phyloP scores from a whole-genome alignment of 225 moss, liverwort and hornwort species.

The Polytrichum commune region DNA sequence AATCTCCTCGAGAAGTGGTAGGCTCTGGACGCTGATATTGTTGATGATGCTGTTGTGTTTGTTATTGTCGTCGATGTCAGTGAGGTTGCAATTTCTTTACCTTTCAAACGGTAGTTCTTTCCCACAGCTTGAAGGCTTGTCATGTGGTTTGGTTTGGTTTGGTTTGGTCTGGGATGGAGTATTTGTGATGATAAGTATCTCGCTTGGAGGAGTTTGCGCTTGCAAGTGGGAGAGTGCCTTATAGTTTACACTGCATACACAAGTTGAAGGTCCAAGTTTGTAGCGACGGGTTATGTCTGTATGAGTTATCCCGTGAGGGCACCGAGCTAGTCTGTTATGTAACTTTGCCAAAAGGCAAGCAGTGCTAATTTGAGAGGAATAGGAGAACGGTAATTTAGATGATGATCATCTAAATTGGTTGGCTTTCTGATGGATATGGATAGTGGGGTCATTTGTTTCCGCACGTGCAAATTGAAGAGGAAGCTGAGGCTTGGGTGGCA shows the following conservation, averaged over 20 bases:
- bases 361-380: neutral
- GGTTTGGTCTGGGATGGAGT: neutral
- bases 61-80: neutral
- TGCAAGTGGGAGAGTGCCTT: neutral
- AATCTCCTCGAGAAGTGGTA: neutral
- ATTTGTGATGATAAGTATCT: neutral
- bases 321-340: neutral
- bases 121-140: neutral
- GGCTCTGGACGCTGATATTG: neutral
- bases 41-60: neutral
- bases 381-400: neutral
- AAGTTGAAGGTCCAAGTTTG: too few species aligned
- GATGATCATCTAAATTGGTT: neutral
- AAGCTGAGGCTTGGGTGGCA: constrained; percentile 7
- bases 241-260: neutral
- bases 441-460: neutral
- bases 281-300: too few species aligned
- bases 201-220: neutral
- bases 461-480: neutral
- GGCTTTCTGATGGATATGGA: neutral
- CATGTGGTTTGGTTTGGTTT: neutral
- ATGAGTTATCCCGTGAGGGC: neutral
- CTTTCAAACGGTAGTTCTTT: too few species aligned
- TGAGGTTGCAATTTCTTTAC: too few species aligned
- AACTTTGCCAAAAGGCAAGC: neutral